Base-by-base conservation (phyloP, 2,329 filamentous ascomycete genomes). In the Xylaria sp. region DNA sequence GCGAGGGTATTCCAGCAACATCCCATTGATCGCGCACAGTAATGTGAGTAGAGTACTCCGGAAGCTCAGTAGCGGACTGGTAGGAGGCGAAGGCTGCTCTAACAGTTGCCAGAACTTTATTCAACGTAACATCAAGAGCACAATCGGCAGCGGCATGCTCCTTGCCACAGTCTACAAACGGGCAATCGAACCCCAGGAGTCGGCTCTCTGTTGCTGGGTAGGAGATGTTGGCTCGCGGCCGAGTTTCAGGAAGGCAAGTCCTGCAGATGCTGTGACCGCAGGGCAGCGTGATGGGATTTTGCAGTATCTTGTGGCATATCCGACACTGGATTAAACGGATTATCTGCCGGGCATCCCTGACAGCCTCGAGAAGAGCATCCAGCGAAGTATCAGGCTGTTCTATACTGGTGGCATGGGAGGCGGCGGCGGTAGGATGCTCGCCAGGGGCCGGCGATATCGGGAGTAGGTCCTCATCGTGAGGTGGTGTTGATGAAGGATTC, bases 211-310 rank as follows among this genome's bases (percentile, higher is more conserved):
- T 83, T 15, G 87, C 87, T 0, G 92, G 92, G 75, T 94, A 96
- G 1, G 92, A 90, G 61, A 96, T 91, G 64, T 92, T 87, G 50
- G 80, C 80, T 46, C 92, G 85, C 15, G 82, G 75, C 70, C 89
- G 85, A 2, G 87, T 78, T 49, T 85, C 77, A 1, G 93, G 93
- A 1, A 96, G 78, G 76, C 94, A 97, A 52, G 76, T 75, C 71
- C 84, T 87, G 78, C 94, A 97, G 11, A 96, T 77, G 11, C 89
- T 89, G 72, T 89, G 87, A 28, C 93, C 92, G 74, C 94, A 97
- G 4, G 93, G 92, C 4, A 97, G 79, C 0, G 91, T 91, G 60
- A 92, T 83, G 4, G 93, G 91, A 8, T 86, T 82, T 47, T 78
- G 81, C 31, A 95, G 80, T 1, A 90, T 89, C 45, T 80, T 80